A percentile compares a stretch with the other conserved stretches of the same genome.
phyloP scores from a whole-genome alignment of 2,329 filamentous ascomycete genomes.

The Sodiomyces alkalinus region DNA sequence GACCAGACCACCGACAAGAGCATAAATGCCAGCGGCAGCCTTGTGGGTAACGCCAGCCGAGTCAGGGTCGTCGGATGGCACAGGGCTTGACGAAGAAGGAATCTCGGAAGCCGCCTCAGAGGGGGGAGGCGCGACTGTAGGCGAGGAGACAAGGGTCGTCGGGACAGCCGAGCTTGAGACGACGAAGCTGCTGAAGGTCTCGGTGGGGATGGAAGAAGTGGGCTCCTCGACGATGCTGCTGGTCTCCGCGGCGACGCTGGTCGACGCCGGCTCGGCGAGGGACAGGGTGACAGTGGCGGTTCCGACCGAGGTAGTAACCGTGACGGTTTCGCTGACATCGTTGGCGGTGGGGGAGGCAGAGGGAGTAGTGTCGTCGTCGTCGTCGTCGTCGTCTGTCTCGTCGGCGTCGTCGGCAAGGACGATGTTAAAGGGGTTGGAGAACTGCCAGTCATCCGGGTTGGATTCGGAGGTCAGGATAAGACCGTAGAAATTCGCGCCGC shows the following conservation, averaged over 20 bases:
- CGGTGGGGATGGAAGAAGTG: neutral
- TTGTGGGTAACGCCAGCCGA: conserved; percentile 4
- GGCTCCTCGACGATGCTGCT: conserved; percentile 3
- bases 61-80: too few relatives aligned
- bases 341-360: conserved; percentile 12
- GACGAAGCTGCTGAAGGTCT: too few relatives aligned
- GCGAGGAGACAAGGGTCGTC: too few relatives aligned
- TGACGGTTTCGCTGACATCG: conserved; percentile 11
- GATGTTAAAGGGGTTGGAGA: conserved; percentile 46
- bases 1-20: conserved; percentile 8
- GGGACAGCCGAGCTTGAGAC: too few relatives aligned
- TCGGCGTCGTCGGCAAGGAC: conserved; percentile 12
- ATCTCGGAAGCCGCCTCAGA: neutral
- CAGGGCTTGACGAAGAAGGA: too few relatives aligned
- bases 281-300: conserved; percentile 16
- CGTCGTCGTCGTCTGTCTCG: too few relatives aligned
- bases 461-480: conserved; percentile 36
- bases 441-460: conserved; percentile 36
- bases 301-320: conserved; percentile 14
- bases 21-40: conserved; percentile 7
- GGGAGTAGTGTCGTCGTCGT: too few relatives aligned
- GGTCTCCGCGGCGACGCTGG: conserved; percentile 4
- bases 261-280: conserved; percentile 6
- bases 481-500: conserved; percentile 35
- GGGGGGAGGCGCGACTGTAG: too few relatives aligned